Percentiles rank a stretch among this genome's conserved stretches.
Conservation (phyloP, 164 flowering plant genomes). For the Malania oleifera region DNA sequence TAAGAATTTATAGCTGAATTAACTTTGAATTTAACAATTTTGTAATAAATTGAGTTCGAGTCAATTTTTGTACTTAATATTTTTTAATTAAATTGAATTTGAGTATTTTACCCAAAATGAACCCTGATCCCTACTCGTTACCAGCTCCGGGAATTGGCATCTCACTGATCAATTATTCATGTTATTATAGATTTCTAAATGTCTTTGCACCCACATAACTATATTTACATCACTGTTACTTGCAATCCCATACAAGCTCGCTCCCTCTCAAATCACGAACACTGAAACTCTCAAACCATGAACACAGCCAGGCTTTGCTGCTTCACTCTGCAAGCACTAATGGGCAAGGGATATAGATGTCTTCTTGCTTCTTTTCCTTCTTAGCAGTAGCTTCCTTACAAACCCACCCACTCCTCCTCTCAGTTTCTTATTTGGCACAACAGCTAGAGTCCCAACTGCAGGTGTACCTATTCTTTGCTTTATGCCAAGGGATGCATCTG, state of each 20-base stretch:
- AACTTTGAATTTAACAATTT: no score
- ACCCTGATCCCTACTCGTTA: no score
- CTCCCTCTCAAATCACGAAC: not conserved
- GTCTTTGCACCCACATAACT: no score
- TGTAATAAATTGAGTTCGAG: no score
- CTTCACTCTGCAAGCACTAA: not conserved
- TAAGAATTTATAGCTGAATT: no score
- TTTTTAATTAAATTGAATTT: no score
- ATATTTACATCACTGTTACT: not conserved
- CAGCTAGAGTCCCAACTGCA: constrained; percentile 36
- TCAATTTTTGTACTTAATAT: no score
- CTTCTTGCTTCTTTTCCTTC: constrained; percentile 57
- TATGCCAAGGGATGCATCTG: constrained; percentile 14
- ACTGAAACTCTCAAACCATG: not conserved
- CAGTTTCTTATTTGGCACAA: constrained; percentile 51
- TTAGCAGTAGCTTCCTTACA: constrained; percentile 52
- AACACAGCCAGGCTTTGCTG: not conserved
- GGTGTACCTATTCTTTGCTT: constrained; percentile 15
- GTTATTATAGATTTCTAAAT: no score
- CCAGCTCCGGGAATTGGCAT: no score
- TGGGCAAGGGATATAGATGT: constrained; percentile 19
- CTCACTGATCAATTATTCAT: no score
- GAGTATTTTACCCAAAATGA: no score
- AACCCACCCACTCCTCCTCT: constrained; percentile 47
- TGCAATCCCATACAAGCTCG: not conserved